Evolutionary conservation across 495 filamentous ascomycete genomes (phyloP).

Genomic region (Aspergillus steynii): DNA sequence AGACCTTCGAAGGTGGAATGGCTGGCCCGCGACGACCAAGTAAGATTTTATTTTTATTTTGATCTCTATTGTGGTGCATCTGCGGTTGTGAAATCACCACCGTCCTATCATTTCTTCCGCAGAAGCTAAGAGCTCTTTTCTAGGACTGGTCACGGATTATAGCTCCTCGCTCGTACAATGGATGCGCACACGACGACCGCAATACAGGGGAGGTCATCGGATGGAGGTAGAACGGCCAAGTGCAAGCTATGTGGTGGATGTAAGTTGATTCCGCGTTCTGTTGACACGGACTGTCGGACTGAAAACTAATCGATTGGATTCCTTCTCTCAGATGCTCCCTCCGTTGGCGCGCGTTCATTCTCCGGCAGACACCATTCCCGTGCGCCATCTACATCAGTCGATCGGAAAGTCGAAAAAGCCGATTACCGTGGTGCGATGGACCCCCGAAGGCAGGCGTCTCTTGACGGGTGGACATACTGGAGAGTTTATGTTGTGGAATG

Average conservation of each 20-base stretch:
- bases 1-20: constrained; percentile 39
- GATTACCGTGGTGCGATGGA: constrained; percentile 97
- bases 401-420: constrained; percentile 97
- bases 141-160: constrained; percentile 87
- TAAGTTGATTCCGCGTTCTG: constrained; percentile 43
- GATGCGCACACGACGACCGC: constrained; percentile 82
- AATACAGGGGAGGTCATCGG: constrained; percentile 64
- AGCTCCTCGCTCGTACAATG: constrained; percentile 88
- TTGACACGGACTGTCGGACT: not conserved
- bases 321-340: constrained; percentile 70
- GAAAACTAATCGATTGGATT: constrained; percentile 10
- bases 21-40: constrained; percentile 44
- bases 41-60: constrained; percentile 26
- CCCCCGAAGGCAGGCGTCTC: constrained; percentile 87
- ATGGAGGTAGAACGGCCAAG: constrained; percentile 83
- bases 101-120: not conserved
- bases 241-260: constrained; percentile 84
- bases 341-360: constrained; percentile 70
- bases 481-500: constrained; percentile 98
- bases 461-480: constrained; percentile 93
- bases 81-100: constrained; percentile 1
- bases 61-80: not conserved
- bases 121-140: constrained; percentile 5
- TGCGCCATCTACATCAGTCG: constrained; percentile 89
- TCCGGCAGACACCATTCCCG: constrained; percentile 80